Base-by-base conservation (phyloP, 2,329 filamentous ascomycete genomes). In the Didymella glomerata region DNA sequence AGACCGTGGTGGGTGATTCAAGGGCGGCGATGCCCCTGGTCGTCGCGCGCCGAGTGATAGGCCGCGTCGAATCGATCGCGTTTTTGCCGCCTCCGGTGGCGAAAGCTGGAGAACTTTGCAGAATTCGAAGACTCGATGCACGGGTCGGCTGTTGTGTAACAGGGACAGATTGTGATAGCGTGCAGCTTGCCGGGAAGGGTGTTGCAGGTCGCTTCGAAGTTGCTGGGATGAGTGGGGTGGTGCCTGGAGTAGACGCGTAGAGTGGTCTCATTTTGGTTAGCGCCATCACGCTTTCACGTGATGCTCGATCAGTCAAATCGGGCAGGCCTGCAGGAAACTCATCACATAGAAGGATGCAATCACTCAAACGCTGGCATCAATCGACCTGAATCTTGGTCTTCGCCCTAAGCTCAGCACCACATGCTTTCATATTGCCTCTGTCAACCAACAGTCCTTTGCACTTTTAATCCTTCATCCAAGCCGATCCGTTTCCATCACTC, bases 31-130 rank as follows among this genome's bases (percentile, higher is more conserved):
- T 57, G 60, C 63, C 68, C 69, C 68, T 68, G 65, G 58, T 59
- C 38, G 18, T 22, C 45, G 47, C 50, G 57, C 44, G 60, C 66
- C 63, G 63, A 70, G 46, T 48, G 60, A 68, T 63, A 62, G 52
- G 51, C 54, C 53, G 65, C 62, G 70, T 66, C 65, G 61, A 71
- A 64, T 64, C 59, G 48, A 64, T 65, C 65, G 69, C 68, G 66
- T 62, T 54, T 36, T 70, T 62, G 64, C 34, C 69, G 67, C 63
- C 60, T 56, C 59, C 57, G 55, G 71, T 73, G 71, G 71, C 69
- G 58, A 72, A 71, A 60, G 50, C 45, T 44, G 47, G 44, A 50
- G 41, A 58, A 55, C 41, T 56, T 48, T 55, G 51, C 48, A 52
- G 48, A 52, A 45, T 32, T 8, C 20, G 8, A 36, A 41, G n/a